These are phyloP conservation scores for Hypoxylon perforatum DNA, from an alignment of 495 filamentous ascomycete genomes.

Conservation along the genomic window DNA sequence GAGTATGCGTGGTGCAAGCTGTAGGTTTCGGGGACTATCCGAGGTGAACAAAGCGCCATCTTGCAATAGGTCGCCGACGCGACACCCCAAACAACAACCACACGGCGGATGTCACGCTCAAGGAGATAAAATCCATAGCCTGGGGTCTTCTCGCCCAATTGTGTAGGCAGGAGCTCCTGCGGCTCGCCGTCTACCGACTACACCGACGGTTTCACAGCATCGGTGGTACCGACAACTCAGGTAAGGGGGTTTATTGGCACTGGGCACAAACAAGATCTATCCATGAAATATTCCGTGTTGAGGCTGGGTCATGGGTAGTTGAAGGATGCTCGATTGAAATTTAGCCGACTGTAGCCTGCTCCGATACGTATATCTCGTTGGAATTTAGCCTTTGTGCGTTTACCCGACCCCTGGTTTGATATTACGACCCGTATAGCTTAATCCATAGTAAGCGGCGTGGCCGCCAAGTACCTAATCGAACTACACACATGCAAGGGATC, in stretches of 20 bases:
- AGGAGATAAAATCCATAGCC: constrained; percentile 5
- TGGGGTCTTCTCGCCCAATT: constrained; percentile 13
- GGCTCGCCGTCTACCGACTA: not conserved
- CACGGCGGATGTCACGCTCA: not conserved
- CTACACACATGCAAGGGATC: too few species aligned
- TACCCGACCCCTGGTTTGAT: constrained; percentile 5
- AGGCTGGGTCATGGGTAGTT: not conserved
- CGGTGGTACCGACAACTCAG: not conserved
- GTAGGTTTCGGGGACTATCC: too few species aligned
- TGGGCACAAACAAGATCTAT: not conserved
- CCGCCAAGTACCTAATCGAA: too few species aligned
- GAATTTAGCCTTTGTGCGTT: constrained; percentile 1
- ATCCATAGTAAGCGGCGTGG: too few species aligned
- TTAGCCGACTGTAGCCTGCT: constrained; percentile 14
- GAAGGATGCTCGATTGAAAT: not conserved
- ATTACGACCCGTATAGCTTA: not conserved
- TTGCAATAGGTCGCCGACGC: not conserved
- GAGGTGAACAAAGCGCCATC: too few species aligned
- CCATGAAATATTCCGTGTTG: not conserved
- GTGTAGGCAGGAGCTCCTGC: constrained; percentile 15
- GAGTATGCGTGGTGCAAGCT: too few species aligned
- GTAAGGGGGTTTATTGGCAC: not conserved
- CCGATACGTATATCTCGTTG: not conserved
- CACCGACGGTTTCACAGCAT: constrained; percentile 8
- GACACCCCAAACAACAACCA: not conserved